These are phyloP conservation scores for Mycena olivaceomarginata DNA, from an alignment of 768 basidiomycete genomes.

Conservation along the genomic window DNA sequence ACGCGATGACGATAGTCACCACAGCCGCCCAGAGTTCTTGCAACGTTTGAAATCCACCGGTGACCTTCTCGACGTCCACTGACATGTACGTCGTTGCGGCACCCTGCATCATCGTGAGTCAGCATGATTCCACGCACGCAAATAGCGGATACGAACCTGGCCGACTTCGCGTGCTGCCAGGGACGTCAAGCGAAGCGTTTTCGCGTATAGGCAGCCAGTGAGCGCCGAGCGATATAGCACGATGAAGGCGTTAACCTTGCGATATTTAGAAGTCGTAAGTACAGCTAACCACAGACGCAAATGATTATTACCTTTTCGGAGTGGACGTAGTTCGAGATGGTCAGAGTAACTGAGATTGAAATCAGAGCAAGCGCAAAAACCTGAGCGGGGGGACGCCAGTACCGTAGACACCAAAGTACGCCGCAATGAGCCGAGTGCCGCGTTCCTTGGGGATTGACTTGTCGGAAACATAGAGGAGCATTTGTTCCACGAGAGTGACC, in stretches of 20 bases:
- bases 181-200: too few species aligned
- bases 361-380: neutral
- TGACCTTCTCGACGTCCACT: slow-evolving; percentile 16
- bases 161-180: slow-evolving; percentile 17
- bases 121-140: neutral
- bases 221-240: slow-evolving; percentile 11
- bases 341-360: neutral
- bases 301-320: slow-evolving; percentile 19
- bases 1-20: slow-evolving; percentile 27
- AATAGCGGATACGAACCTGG: neutral
- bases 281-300: neutral
- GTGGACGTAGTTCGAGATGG: slow-evolving; percentile 23
- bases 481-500: slow-evolving; percentile 36
- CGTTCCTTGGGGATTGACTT: slow-evolving; percentile 31
- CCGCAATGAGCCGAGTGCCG: slow-evolving; percentile 20
- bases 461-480: slow-evolving; percentile 33
- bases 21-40: slow-evolving; percentile 32
- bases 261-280: neutral
- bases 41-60: slow-evolving; percentile 17
- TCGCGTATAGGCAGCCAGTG: too few species aligned
- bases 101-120: neutral
- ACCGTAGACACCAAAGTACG: slow-evolving; percentile 31
- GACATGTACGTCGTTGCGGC: slow-evolving; percentile 39
- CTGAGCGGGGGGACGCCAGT: neutral
- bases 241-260: slow-evolving; percentile 29